phyloP scores from a whole-genome alignment of 164 flowering plant species.

The Berberis vulgaris region DNA sequence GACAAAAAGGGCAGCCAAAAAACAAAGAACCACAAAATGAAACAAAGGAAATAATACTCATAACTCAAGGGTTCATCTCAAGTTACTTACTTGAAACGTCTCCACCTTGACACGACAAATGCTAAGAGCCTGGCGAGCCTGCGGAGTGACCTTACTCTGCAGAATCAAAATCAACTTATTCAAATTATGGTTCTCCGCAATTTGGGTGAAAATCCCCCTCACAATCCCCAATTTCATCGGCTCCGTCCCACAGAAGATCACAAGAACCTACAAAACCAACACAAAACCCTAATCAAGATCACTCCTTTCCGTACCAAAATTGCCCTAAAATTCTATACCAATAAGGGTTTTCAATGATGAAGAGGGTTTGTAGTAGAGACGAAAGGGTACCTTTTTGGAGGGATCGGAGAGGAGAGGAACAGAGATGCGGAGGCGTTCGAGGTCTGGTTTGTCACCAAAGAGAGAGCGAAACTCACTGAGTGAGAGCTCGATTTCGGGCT shows the following conservation, averaged over 20 bases:
- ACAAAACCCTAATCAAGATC: neutral
- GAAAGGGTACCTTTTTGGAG: slow-evolving; percentile 2
- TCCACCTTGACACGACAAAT: slow-evolving; percentile 18
- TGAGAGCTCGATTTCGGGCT: slow-evolving; percentile 44
- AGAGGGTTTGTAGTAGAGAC: neutral
- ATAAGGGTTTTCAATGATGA: neutral
- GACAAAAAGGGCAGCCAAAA: too few relatives aligned
- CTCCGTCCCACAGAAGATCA: slow-evolving; percentile 25
- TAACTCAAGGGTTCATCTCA: neutral
- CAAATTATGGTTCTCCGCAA: slow-evolving; percentile 9
- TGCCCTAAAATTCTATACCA: neutral
- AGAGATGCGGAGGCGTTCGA: slow-evolving; percentile 17
- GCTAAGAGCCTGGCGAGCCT: slow-evolving; percentile 20
- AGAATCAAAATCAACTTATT: slow-evolving; percentile 23
- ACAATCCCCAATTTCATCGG: slow-evolving; percentile 11
- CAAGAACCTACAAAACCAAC: slow-evolving; percentile 25
- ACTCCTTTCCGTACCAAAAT: neutral
- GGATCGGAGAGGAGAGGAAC: slow-evolving; percentile 5
- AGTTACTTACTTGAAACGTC: slow-evolving; percentile 11
- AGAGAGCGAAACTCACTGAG: slow-evolving; percentile 48
- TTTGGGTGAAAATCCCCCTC: slow-evolving; percentile 8
- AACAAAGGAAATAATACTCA: neutral
- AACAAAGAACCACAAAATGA: neutral
- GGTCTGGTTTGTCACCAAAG: slow-evolving; percentile 44
- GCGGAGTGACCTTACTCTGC: slow-evolving; percentile 25